Base-by-base conservation (phyloP, 2,329 filamentous ascomycete species). In the Rutstroemia sp. region DNA sequence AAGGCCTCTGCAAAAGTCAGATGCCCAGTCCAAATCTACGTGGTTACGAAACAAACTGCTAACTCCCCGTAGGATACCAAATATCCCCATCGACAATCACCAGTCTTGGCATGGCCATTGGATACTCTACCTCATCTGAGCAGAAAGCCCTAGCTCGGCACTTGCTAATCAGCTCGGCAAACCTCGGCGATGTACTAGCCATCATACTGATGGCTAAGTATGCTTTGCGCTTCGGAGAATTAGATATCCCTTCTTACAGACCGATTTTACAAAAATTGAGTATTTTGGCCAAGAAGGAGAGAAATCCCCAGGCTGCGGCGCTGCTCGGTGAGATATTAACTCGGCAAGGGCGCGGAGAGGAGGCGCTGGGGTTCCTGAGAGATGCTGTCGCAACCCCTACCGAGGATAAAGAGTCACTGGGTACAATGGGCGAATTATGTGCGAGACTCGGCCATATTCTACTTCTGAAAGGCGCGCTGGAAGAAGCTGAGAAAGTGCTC, bases 301-400 rank as follows among this genome's bases (percentile, higher is more conserved):
- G 63, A 8, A 63, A 70, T 44, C 60, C 63, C 10, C 56, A 64
- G 54, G 67, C 68, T 9, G 66, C 69, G 64, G 57, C 59, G 6
- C 48, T 69, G 12, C 57, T 68, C 1, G 67, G 66, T 4, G 63
- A 66, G 53, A 61, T 67, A 5, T 45, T 68, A 4, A 53, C 58
- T 17, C 48, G 51, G 5, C 56, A 61, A 23, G 47, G 54, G 34
- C 61, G 53, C 10, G 54, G 61, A 4, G 54, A 50, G 1, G 60
- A 68, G 45, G 66, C 67, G 21, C 42, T 66, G 9, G 37, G 56
- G 23, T 66, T 61, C 61, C 59, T 69, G 4, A 60, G 56, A 12
- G 65, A 61, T 50, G 64, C 65, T 10, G 62, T 63, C 4, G 56
- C 57, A 6, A 56, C 52, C 12, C 60, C 44, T 23, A 12, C 30